These are phyloP conservation scores for Lentinula raphanica DNA, from an alignment of 768 basidiomycete species.

Conservation along the genomic window DNA sequence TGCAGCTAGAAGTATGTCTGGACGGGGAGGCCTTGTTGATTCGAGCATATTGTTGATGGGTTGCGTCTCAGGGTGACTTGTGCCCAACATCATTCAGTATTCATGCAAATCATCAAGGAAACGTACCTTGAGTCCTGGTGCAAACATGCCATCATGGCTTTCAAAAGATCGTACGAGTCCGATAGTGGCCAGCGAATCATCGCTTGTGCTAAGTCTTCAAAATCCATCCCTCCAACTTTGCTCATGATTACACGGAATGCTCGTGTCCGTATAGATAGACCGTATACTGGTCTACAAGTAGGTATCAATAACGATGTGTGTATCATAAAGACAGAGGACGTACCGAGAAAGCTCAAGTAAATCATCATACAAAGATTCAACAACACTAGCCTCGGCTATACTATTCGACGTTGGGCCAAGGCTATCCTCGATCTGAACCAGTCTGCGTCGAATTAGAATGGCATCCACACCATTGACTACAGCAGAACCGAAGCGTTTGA, in stretches of 20 bases:
- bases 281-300: neutral
- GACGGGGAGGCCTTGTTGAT: no score
- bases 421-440: neutral
- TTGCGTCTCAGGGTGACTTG: no score
- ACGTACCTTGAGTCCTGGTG: neutral
- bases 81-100: no score
- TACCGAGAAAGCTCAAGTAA: neutral
- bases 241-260: constrained; percentile 2
- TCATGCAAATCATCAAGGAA: no score
- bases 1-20: no score
- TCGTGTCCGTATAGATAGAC: neutral
- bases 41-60: no score
- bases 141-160: neutral
- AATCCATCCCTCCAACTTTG: neutral
- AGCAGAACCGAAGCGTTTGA: neutral
- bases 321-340: neutral
- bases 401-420: neutral
- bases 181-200: neutral
- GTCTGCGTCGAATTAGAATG: neutral
- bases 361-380: neutral
- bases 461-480: neutral
- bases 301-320: neutral
- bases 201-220: neutral
- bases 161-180: neutral
- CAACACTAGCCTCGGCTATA: neutral